Evolutionary conservation across 2,329 filamentous ascomycete species (phyloP), one percentile per base, ranked within the genome.

Genomic region (Penicillium corylophilum): DNA sequence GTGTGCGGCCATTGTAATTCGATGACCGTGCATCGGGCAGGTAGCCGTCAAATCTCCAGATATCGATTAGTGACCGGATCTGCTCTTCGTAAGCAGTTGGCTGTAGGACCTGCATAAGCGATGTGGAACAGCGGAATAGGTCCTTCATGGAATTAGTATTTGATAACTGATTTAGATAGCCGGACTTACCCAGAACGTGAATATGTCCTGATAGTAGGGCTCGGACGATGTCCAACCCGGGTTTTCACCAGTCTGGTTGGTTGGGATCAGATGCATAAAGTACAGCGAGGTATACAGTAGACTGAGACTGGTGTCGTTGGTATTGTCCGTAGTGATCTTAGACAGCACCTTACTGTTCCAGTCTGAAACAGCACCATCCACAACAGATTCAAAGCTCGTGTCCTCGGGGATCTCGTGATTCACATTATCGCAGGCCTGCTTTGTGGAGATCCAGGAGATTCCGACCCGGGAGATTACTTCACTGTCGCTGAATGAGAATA

Each of bases 191-290:
- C 87, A 89, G 20, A 86, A 79, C 0, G 86, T 89, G 62, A 87
- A 88, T 15, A 86, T 82, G 52, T 89, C 86, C 52, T 87, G 83
- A 61, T 87, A 89, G 62, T 87, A 88, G 1, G 86, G 86, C 65
- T 89, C 86, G 0, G 64, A 60, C 1, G 82, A 85, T 1, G 72
- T 65, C 86, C 86, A 89, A 0, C 77, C 68, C 0, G 86, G 85
- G 53, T 89, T 90, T 64, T 89, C 87, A 0, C 84, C 85, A 0
- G 85, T 88, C 55, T 84, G 82, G 64, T 89, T 87, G 1, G 84
- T 85, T 0, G 86, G 86, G 31, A 88, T 79, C 10, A 89, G 68
- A 52, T 84, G 81, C 81, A 87, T 86, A 59, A 86, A 85, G 62
- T 89, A 89, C 29, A 90, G 65, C 0, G 83, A 84, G 0, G 82